A percentile compares a stretch with the other conserved stretches of the same genome.
Conservation (phyloP, 192 early-diverging fungal species). For the Rhizophagus prolifer region DNA sequence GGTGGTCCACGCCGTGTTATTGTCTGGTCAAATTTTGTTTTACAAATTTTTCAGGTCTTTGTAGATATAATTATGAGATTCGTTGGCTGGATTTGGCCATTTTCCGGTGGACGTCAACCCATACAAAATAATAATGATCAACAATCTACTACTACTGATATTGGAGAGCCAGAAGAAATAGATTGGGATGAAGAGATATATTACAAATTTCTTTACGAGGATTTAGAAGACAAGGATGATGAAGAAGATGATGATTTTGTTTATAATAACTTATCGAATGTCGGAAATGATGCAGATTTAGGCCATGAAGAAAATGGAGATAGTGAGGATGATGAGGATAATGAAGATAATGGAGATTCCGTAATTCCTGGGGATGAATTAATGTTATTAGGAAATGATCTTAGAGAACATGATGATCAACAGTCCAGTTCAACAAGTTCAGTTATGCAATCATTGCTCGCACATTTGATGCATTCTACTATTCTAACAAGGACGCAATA, state of each 20-base stretch:
- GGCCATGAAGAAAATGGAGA: neutral
- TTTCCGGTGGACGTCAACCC: neutral
- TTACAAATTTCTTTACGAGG: slow-evolving; percentile 18
- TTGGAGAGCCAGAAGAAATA: neutral
- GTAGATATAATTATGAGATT: neutral
- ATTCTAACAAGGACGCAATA: slow-evolving; percentile 26
- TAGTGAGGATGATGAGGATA: neutral
- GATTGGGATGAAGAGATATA: slow-evolving; percentile 29
- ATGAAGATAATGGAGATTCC: neutral
- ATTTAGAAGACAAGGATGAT: slow-evolving; percentile 9
- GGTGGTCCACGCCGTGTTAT: slow-evolving; percentile 11
- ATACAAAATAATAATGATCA: neutral
- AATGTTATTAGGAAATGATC: slow-evolving; percentile 23
- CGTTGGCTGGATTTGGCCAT: neutral
- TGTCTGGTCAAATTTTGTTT: slow-evolving; percentile 20
- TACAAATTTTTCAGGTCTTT: slow-evolving; percentile 9
- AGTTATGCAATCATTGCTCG: slow-evolving; percentile 20
- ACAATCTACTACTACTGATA: neutral
- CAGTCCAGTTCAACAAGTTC: neutral
- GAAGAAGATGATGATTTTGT: slow-evolving; percentile 27
- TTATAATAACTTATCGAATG: neutral
- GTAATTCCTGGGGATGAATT: slow-evolving; percentile 4
- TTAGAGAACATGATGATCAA: slow-evolving; percentile 22
- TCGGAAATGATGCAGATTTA: neutral
- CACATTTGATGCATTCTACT: slow-evolving; percentile 26